A percentile compares a stretch with the other conserved stretches of the same genome.
Conservation (phyloP, 306 rosid species). For the Trifolium dubium region DNA sequence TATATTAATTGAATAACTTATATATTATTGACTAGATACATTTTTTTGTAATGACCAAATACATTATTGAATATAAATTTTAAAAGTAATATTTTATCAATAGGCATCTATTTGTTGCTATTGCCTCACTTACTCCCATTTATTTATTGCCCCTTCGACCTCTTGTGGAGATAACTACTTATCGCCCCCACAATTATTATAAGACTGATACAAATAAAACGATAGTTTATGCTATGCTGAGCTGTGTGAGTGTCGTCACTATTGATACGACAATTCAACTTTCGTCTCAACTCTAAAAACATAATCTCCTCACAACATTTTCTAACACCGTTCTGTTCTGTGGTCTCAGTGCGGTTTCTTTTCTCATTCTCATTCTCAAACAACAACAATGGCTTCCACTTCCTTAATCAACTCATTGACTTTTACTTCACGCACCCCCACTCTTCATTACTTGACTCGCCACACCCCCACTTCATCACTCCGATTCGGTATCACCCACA, state of each 20-base stretch:
- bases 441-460: constrained; percentile 33
- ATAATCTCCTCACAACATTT: not conserved
- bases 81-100: no score
- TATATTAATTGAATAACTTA: no score
- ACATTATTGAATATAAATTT: no score
- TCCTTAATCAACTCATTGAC: constrained; percentile 58
- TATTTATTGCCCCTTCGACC: not conserved
- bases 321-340: not conserved
- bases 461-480: constrained; percentile 2
- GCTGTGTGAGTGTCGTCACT: not conserved
- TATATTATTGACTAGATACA: no score
- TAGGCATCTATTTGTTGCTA: no score
- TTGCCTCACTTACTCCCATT: not conserved
- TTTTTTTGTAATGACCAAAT: no score
- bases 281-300: not conserved
- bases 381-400: constrained; percentile 67
- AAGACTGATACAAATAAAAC: not conserved
- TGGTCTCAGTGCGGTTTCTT: not conserved
- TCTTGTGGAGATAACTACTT: not conserved
- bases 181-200: not conserved
- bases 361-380: not conserved
- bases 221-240: not conserved
- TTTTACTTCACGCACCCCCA: constrained; percentile 44
- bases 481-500: constrained; percentile 11
- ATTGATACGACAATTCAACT: not conserved